Evolutionary conservation across 805 yeast genomes (phyloP).

Genomic region (Ogataea trehaloabstinens): DNA sequence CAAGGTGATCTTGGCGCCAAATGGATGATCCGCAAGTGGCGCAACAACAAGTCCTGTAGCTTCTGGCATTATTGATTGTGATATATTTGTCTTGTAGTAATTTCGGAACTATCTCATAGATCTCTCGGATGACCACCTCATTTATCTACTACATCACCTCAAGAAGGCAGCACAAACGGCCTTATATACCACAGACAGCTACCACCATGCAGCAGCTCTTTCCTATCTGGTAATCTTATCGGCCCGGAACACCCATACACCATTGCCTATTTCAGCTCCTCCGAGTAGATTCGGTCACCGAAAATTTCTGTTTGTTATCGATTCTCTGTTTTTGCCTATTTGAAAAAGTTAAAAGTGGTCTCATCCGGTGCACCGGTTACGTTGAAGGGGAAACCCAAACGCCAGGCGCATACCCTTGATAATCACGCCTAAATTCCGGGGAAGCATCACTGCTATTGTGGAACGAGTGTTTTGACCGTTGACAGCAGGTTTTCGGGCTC

Average conservation of each 20-base stretch:
- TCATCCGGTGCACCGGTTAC: conserved; percentile 1
- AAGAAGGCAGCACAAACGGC: conserved; percentile 3
- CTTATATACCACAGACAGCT: too few species aligned
- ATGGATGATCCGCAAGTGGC: conserved; percentile 50
- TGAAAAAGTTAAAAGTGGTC: not conserved
- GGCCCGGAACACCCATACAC: conserved; percentile 2
- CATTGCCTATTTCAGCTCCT: not conserved
- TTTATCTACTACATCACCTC: too few species aligned
- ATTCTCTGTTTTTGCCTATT: not conserved
- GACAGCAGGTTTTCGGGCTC: too few species aligned
- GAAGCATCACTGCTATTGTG: too few species aligned
- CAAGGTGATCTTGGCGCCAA: conserved; percentile 67
- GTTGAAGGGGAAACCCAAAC: conserved; percentile 1
- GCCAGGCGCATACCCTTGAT: too few species aligned
- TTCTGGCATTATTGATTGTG: conserved; percentile 21
- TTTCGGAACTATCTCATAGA: not conserved
- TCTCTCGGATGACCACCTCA: conserved; percentile 1
- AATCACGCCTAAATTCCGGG: too few species aligned
- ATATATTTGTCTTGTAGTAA: not conserved
- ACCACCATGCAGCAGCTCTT: too few species aligned
- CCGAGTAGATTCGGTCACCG: not conserved
- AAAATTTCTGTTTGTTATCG: not conserved
- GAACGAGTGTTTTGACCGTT: too few species aligned
- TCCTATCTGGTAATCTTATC: too few species aligned
- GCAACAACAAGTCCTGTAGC: conserved; percentile 34